phyloP scores from a whole-genome alignment of 1,284 basidiomycete species.

The Rugosomyces carneus region DNA sequence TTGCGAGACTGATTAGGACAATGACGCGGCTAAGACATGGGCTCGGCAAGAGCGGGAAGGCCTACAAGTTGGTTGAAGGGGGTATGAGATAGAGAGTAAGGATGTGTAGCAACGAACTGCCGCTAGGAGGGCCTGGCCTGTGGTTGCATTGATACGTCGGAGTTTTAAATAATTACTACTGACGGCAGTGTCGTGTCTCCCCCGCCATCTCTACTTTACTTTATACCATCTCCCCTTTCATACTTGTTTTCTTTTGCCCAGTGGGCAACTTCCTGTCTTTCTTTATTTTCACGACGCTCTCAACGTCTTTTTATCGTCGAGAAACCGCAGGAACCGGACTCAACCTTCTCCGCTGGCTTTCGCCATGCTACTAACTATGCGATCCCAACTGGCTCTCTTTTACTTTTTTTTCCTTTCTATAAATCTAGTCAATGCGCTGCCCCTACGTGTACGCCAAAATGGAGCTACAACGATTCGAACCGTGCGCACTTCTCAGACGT shows the following conservation, averaged over 20 bases:
- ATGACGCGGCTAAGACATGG: slow-evolving; percentile 38
- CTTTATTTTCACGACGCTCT: slow-evolving; percentile 27
- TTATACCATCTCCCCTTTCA: slow-evolving; percentile 20
- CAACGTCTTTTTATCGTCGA: slow-evolving; percentile 32
- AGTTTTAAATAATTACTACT: slow-evolving; percentile 20
- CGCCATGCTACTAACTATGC: slow-evolving; percentile 25
- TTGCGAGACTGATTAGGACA: slow-evolving; percentile 52
- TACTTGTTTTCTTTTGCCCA: slow-evolving; percentile 33
- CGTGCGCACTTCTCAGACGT: slow-evolving; percentile 33
- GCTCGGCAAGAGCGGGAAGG: slow-evolving; percentile 47
- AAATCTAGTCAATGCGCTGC: slow-evolving; percentile 21
- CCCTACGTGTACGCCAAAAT: slow-evolving; percentile 15
- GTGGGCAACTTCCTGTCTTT: slow-evolving; percentile 54
- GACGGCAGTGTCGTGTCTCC: slow-evolving; percentile 3
- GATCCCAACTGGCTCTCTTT: slow-evolving; percentile 25
- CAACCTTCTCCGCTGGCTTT: slow-evolving; percentile 25
- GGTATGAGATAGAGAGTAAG: slow-evolving; percentile 46
- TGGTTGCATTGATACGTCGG: slow-evolving; percentile 22
- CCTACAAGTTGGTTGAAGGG: slow-evolving; percentile 70
- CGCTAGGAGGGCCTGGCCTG: slow-evolving; percentile 5
- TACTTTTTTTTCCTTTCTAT: slow-evolving; percentile 19
- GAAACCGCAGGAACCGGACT: slow-evolving; percentile 53
- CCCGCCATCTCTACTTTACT: slow-evolving; percentile 18
- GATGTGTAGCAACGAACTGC: neutral
- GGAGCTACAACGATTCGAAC: slow-evolving; percentile 27